Percentiles rank a stretch among this genome's conserved stretches.
Conservation (phyloP, 75 land plant species). For the Adiantum capillusveneris region DNA sequence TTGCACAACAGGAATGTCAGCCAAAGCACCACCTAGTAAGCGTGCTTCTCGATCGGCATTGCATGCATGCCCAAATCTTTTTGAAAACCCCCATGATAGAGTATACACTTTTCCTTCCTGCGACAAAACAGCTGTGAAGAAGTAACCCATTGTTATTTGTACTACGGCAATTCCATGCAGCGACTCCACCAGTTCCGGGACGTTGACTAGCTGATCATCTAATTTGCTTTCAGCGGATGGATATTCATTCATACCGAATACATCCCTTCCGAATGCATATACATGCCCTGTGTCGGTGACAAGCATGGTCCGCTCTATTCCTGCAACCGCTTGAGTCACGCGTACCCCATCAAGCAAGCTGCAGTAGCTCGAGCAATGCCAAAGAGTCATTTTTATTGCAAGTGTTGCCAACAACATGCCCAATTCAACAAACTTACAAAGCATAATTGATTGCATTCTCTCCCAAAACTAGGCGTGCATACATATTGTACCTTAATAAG, state of each 20-base stretch:
- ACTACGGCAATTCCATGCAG: constrained; percentile 72
- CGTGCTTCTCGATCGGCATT: too few relatives aligned
- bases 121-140: constrained; percentile 77
- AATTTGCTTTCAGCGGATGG: constrained; percentile 44
- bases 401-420: not conserved
- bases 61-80: too few relatives aligned
- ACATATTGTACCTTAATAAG: constrained; percentile 53
- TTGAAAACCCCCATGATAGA: constrained; percentile 91
- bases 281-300: constrained; percentile 47
- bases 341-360: constrained; percentile 30
- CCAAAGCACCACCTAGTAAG: too few relatives aligned
- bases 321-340: constrained; percentile 15
- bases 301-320: constrained; percentile 16
- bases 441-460: too few relatives aligned
- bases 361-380: too few relatives aligned
- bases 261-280: constrained; percentile 76
- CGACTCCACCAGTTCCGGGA: constrained; percentile 65
- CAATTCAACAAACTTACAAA: too few relatives aligned
- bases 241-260: constrained; percentile 71
- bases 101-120: constrained; percentile 79
- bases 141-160: constrained; percentile 85
- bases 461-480: too few relatives aligned
- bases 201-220: constrained; percentile 27
- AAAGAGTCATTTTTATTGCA: not conserved
- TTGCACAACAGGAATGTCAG: too few relatives aligned